A percentile compares a stretch with the other conserved stretches of the same genome.
Evolutionary conservation across 257 asterid genomes (phyloP).

Genomic region (Craterostigma plantagineum): DNA sequence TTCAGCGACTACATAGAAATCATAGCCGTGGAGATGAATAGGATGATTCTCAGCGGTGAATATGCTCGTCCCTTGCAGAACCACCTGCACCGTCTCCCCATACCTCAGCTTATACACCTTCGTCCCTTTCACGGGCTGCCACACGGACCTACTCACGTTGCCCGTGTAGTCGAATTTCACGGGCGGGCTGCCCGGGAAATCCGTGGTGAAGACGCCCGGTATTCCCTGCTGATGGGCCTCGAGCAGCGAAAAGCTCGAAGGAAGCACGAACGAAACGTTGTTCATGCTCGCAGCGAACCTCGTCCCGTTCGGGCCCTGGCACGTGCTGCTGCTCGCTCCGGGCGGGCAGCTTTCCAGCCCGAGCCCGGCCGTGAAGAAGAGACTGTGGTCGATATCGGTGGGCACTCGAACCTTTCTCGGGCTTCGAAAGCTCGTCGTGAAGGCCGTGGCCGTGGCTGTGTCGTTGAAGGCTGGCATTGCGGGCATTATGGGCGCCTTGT

Average conservation of each 20-base stretch:
- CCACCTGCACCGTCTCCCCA: slow-evolving; percentile 63
- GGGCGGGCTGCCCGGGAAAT: slow-evolving; percentile 63
- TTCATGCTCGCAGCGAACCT: slow-evolving; percentile 89
- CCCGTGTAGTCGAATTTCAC: slow-evolving; percentile 64
- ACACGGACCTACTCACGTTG: slow-evolving; percentile 54
- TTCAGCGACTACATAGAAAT: slow-evolving; percentile 62
- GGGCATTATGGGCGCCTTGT: slow-evolving; percentile 34
- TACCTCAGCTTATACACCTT: slow-evolving; percentile 40
- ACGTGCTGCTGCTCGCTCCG: slow-evolving; percentile 22
- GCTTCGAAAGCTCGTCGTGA: slow-evolving; percentile 54
- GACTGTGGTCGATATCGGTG: slow-evolving; percentile 49
- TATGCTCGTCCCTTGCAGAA: slow-evolving; percentile 74
- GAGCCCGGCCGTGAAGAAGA: slow-evolving; percentile 60
- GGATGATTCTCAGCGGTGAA: slow-evolving; percentile 80
- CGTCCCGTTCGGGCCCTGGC: slow-evolving; percentile 88
- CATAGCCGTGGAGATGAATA: slow-evolving; percentile 85
- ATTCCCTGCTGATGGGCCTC: slow-evolving; percentile 69
- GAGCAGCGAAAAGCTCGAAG: slow-evolving; percentile 52
- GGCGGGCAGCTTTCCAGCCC: slow-evolving; percentile 59
- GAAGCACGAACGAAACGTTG: slow-evolving; percentile 65
- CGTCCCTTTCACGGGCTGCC: slow-evolving; percentile 60
- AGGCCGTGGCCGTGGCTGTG: slow-evolving; percentile 60
- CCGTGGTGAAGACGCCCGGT: slow-evolving; percentile 72
- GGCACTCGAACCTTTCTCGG: slow-evolving; percentile 39
- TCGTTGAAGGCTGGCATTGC: slow-evolving; percentile 63